phyloP scores from a whole-genome alignment of 768 basidiomycete genomes.

The Hypholoma fasciculare region DNA sequence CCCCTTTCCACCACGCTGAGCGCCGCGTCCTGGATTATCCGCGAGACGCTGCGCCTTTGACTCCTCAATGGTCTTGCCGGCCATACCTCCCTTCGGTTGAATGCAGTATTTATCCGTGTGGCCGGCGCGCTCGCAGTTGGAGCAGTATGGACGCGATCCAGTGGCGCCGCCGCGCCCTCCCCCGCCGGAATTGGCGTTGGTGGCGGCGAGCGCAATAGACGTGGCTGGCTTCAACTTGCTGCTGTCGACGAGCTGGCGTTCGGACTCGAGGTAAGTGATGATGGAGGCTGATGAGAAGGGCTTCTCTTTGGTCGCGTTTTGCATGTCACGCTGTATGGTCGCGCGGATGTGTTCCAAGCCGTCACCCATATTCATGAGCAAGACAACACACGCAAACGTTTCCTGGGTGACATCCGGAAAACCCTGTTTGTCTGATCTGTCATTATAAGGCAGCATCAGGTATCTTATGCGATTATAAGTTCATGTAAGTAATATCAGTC shows the following conservation, averaged over 20 bases:
- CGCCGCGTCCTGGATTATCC: background rate
- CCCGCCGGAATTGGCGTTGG: background rate
- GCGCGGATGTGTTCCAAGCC: constrained; percentile 4
- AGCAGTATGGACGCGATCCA: constrained; percentile 4
- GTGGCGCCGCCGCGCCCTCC: background rate
- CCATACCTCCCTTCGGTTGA: constrained; percentile 23
- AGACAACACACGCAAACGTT: background rate
- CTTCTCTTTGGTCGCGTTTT: background rate
- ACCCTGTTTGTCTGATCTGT: too few relatives aligned
- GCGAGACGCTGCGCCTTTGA: background rate
- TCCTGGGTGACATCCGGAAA: background rate
- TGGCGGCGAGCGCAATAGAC: constrained; percentile 1
- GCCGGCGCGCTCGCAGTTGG: constrained; percentile 7
- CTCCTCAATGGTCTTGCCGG: constrained; percentile 22
- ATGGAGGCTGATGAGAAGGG: constrained; percentile 10
- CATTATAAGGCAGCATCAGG: too few relatives aligned
- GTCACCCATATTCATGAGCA: constrained; percentile 3
- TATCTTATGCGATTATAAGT: too few relatives aligned
- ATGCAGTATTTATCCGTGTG: constrained; percentile 22
- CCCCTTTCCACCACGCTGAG: background rate
- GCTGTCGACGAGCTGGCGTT: constrained; percentile 1
- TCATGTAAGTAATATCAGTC: too few relatives aligned
- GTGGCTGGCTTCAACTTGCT: background rate
- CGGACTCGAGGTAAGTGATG: background rate
- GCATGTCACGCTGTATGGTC: constrained; percentile 10